Evolutionary conservation across 306 rosid genomes (phyloP).

Genomic region (Quercus robur): DNA sequence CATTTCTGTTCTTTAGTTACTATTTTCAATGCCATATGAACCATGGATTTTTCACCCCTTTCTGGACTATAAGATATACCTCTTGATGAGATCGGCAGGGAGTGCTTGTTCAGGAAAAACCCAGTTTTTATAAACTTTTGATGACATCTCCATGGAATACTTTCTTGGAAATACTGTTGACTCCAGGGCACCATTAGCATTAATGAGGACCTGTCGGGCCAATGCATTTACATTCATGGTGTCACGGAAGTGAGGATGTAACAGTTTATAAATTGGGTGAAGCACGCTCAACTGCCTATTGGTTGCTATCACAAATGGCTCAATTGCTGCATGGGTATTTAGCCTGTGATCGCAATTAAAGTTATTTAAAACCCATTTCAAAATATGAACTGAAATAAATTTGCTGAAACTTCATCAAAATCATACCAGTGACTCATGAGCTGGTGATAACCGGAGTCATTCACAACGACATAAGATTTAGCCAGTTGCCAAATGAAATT

Average conservation of each 20-base stretch:
- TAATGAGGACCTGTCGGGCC: conserved; percentile 44
- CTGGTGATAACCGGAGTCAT: conserved; percentile 68
- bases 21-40: neutral
- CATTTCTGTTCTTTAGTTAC: neutral
- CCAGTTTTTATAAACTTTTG: conserved; percentile 45
- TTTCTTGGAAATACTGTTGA: conserved; percentile 37
- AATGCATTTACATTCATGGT: conserved; percentile 55
- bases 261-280: conserved; percentile 43
- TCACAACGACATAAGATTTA: conserved; percentile 67
- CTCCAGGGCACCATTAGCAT: conserved; percentile 48
- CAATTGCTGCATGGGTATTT: conserved; percentile 45
- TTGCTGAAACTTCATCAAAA: neutral
- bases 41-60: neutral
- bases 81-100: conserved; percentile 48
- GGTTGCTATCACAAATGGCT: conserved; percentile 39
- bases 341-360: conserved; percentile 36
- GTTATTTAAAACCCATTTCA: neutral
- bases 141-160: conserved; percentile 47
- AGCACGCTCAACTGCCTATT: conserved; percentile 49
- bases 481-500: conserved; percentile 61
- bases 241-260: conserved; percentile 56
- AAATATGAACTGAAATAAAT: neutral
- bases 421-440: conserved; percentile 69
- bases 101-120: conserved; percentile 42
- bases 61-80: conserved; percentile 14